Evolutionary conservation across 2,329 filamentous ascomycete species (phyloP).

Genomic region (Periconia macrospinosa): DNA sequence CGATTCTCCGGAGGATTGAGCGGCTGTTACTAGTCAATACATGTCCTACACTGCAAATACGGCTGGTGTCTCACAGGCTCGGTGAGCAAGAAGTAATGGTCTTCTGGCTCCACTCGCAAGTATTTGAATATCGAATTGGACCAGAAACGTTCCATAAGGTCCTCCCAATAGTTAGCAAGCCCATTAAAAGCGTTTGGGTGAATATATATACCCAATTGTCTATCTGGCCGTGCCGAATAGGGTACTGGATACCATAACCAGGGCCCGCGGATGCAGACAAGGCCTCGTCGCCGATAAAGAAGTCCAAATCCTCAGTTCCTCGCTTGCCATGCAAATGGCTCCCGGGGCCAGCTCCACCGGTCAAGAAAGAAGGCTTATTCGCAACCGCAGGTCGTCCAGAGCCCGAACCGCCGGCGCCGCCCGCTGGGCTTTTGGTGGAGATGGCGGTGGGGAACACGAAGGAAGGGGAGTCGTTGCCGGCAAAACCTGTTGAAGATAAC

Average conservation of each 20-base stretch:
- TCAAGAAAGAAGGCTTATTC: slow-evolving; percentile 94
- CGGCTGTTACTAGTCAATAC: slow-evolving; percentile 60
- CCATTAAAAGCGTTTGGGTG: background rate
- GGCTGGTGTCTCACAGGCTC: slow-evolving; percentile 71
- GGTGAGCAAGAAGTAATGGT: slow-evolving; percentile 97
- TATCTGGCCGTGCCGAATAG: slow-evolving; percentile 95
- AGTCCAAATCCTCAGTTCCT: slow-evolving; percentile 96
- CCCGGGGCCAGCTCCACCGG: slow-evolving; percentile 79
- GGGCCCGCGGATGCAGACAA: slow-evolving; percentile 81
- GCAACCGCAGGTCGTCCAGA: slow-evolving; percentile 87
- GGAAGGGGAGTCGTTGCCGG: slow-evolving; percentile 97
- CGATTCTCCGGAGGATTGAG: slow-evolving; percentile 98
- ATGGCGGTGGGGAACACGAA: slow-evolving; percentile 99
- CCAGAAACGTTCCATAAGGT: slow-evolving; percentile 99
- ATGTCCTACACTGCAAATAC: slow-evolving; percentile 7
- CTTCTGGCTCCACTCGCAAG: slow-evolving; percentile 93
- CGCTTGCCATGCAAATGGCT: slow-evolving; percentile 88
- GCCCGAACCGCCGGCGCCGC: slow-evolving; percentile 72
- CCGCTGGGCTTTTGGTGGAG: slow-evolving; percentile 81
- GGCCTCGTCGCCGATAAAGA: slow-evolving; percentile 98
- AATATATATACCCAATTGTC: slow-evolving; percentile 83
- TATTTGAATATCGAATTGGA: slow-evolving; percentile 99
- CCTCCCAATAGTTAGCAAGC: slow-evolving; percentile 55
- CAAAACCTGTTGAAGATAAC: slow-evolving; percentile 69
- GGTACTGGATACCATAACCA: slow-evolving; percentile 95